Evolutionary conservation across 805 yeast species (phyloP).

Genomic region (Saturnispora hagleri): DNA sequence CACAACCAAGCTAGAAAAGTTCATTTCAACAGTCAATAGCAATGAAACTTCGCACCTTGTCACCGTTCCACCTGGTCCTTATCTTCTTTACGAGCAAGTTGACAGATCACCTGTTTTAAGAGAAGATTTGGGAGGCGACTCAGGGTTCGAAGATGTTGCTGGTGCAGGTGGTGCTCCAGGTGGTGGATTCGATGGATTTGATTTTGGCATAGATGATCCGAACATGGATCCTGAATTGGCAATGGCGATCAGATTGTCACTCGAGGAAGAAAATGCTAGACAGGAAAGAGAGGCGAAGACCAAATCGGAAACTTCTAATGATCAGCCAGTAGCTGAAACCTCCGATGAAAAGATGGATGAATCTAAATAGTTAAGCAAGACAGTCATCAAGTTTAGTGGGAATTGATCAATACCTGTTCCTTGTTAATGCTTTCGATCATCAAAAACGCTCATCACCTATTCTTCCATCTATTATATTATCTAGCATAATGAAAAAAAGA

Average conservation of each 20-base stretch:
- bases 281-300: constrained; percentile 60
- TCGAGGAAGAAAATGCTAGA: constrained; percentile 90
- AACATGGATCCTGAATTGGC: constrained; percentile 96
- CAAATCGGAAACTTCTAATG: constrained; percentile 10
- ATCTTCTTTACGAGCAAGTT: constrained; percentile 71
- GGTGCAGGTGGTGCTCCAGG: constrained; percentile 36
- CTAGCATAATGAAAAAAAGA: background rate
- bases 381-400: background rate
- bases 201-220: constrained; percentile 70
- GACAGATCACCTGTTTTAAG: constrained; percentile 66
- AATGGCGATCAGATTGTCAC: constrained; percentile 83
- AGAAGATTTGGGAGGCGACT: constrained; percentile 44
- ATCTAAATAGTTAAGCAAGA: constrained; percentile 1
- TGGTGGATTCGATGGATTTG: constrained; percentile 34
- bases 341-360: constrained; percentile 12
- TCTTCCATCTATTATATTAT: background rate
- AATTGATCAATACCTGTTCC: background rate
- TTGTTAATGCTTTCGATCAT: background rate
- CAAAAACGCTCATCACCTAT: background rate
- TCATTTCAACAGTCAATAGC: constrained; percentile 62
- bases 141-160: constrained; percentile 32
- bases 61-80: constrained; percentile 83
- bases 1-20: constrained; percentile 69
- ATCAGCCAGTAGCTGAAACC: constrained; percentile 10
- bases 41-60: constrained; percentile 75